phyloP scores from a whole-genome alignment of 1,139 yeast genomes.

The Candida sp. region DNA sequence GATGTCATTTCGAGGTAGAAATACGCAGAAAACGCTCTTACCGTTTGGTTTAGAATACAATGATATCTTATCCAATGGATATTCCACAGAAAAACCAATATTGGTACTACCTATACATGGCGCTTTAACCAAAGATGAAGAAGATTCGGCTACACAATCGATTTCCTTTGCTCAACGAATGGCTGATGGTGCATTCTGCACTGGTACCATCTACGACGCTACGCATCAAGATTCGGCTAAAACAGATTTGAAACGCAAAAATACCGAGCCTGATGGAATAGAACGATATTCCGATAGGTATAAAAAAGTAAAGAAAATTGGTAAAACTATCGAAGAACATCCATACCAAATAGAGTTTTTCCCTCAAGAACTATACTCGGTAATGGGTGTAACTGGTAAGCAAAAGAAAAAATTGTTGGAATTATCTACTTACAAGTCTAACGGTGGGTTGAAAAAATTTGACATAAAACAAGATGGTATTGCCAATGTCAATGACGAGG shows the following conservation, averaged over 20 bases:
- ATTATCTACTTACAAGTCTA: slow-evolving; percentile 44
- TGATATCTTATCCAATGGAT: slow-evolving; percentile 42
- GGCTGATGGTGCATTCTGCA: slow-evolving; percentile 73
- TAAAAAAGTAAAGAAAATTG: slow-evolving; percentile 69
- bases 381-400: slow-evolving; percentile 64
- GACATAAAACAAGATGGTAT: slow-evolving; percentile 10
- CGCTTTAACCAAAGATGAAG: slow-evolving; percentile 52
- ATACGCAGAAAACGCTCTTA: slow-evolving; percentile 30
- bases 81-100: slow-evolving; percentile 32
- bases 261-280: slow-evolving; percentile 48
- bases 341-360: slow-evolving; percentile 72
- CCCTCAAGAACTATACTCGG: slow-evolving; percentile 75
- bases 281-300: slow-evolving; percentile 74
- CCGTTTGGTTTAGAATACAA: slow-evolving; percentile 72
- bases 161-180: slow-evolving; percentile 55
- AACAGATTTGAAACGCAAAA: slow-evolving; percentile 12
- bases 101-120: slow-evolving; percentile 67
- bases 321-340: slow-evolving; percentile 77
- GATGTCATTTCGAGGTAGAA: slow-evolving; percentile 25
- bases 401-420: slow-evolving; percentile 51
- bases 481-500: slow-evolving; percentile 14
- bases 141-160: slow-evolving; percentile 60
- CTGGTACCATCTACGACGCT: slow-evolving; percentile 48
- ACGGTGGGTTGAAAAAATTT: slow-evolving; percentile 43
- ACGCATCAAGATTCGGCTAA: slow-evolving; percentile 4